phyloP scores from a whole-genome alignment of 768 basidiomycete genomes.

The Gloeopeniophorella convolvens region DNA sequence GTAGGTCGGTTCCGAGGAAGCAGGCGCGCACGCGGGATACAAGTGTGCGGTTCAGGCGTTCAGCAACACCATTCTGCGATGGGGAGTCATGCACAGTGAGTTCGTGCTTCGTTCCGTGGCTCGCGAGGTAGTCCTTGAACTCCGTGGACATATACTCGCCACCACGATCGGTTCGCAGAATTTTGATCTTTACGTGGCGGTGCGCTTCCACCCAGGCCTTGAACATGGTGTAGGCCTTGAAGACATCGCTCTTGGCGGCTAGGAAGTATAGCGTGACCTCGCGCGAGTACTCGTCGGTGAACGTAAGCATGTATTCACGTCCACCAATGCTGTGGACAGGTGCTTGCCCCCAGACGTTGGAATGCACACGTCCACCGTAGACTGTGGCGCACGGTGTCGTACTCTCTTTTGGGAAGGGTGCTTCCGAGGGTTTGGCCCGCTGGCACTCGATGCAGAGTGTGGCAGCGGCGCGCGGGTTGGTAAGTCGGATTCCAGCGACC shows the following conservation, averaged over 20 bases:
- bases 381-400: not conserved
- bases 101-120: conserved; percentile 17
- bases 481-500: not conserved
- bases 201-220: conserved; percentile 20
- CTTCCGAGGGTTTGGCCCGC: not conserved
- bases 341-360: conserved; percentile 36
- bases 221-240: conserved; percentile 14
- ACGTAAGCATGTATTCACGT: conserved; percentile 16
- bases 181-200: conserved; percentile 14
- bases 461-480: not conserved
- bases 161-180: conserved; percentile 21
- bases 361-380: conserved; percentile 30
- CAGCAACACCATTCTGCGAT: conserved; percentile 25
- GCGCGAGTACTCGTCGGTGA: conserved; percentile 24
- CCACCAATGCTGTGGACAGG: conserved; percentile 15
- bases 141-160: conserved; percentile 20
- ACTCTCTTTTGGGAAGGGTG: not conserved
- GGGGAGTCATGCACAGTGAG: conserved; percentile 21
- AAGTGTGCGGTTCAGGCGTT: conserved; percentile 21
- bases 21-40: not conserved
- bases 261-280: conserved; percentile 6
- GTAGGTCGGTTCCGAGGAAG: not conserved
- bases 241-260: conserved; percentile 17
- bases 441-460: not conserved
- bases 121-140: conserved; percentile 14